Evolutionary conservation across 2,329 filamentous ascomycete genomes (phyloP).

Genomic region (Colletotrichum sp.): DNA sequence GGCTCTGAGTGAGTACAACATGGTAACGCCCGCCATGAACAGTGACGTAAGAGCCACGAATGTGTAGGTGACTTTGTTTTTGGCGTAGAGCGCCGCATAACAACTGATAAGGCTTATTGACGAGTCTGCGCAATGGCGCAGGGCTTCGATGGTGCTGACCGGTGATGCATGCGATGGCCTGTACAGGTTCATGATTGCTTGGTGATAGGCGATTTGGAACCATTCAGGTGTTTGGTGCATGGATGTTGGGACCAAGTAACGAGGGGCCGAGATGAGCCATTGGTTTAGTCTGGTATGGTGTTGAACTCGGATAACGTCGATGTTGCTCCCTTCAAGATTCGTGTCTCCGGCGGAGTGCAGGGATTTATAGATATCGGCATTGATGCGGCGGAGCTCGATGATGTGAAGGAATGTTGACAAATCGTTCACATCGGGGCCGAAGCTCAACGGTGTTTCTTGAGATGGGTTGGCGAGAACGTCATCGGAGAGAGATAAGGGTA

Average conservation of each 20-base stretch:
- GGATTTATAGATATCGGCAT: slow-evolving; percentile 24
- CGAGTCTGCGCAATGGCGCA: slow-evolving; percentile 20
- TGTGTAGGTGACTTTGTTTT: slow-evolving; percentile 30
- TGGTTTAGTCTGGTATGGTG: slow-evolving; percentile 19
- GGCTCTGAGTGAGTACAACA: slow-evolving; percentile 29
- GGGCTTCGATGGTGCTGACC: background rate
- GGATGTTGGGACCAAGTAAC: slow-evolving; percentile 24
- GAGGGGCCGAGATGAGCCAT: slow-evolving; percentile 27
- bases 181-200: slow-evolving; percentile 27
- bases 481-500: slow-evolving; percentile 19
- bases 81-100: slow-evolving; percentile 28
- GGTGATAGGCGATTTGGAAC: slow-evolving; percentile 31
- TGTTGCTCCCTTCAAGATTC: background rate
- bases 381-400: slow-evolving; percentile 28
- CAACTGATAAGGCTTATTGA: slow-evolving; percentile 21
- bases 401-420: slow-evolving; percentile 30
- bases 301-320: background rate
- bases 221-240: slow-evolving; percentile 31
- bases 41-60: slow-evolving; percentile 30
- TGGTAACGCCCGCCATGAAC: slow-evolving; percentile 32
- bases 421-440: slow-evolving; percentile 4
- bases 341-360: slow-evolving; percentile 20
- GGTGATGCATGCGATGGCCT: slow-evolving; percentile 26
- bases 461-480: background rate
- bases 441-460: background rate